phyloP scores from a whole-genome alignment of 192 early-diverging fungal genomes.

The Chytriomyces sp. region DNA sequence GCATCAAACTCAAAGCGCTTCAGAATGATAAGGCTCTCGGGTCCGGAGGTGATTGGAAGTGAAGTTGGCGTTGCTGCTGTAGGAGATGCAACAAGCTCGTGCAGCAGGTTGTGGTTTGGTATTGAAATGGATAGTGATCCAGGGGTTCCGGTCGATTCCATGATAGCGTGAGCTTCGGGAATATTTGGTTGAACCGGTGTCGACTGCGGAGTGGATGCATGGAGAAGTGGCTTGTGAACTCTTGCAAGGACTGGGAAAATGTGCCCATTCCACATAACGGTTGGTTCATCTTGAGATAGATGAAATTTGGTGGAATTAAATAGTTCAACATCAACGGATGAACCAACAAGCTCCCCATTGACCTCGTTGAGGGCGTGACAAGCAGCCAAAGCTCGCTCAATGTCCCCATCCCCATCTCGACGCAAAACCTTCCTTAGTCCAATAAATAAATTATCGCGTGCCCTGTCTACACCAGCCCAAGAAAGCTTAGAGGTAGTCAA shows the following conservation, averaged over 20 bases:
- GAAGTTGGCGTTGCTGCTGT: background rate
- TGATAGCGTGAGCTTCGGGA: background rate
- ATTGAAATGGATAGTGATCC: background rate
- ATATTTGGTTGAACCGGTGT: background rate
- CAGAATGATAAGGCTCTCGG: slow-evolving; percentile 32
- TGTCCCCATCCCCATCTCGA: slow-evolving; percentile 16
- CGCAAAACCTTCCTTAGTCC: slow-evolving; percentile 2
- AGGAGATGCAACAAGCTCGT: slow-evolving; percentile 1
- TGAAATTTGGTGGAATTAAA: slow-evolving; percentile 65
- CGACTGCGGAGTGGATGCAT: background rate
- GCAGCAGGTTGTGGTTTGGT: background rate
- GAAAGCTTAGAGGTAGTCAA: slow-evolving; percentile 19
- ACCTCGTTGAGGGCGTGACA: slow-evolving; percentile 70
- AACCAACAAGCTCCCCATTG: slow-evolving; percentile 64
- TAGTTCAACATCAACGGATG: slow-evolving; percentile 79
- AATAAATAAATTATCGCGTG: background rate
- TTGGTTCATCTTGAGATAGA: slow-evolving; percentile 27
- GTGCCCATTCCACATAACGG: slow-evolving; percentile 17
- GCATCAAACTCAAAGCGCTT: slow-evolving; percentile 74
- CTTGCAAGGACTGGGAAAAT: slow-evolving; percentile 25
- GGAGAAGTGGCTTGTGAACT: background rate
- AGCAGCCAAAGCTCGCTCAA: slow-evolving; percentile 47
- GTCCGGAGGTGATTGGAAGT: background rate
- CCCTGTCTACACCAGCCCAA: slow-evolving; percentile 16
- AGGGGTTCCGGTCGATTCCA: background rate